A percentile compares a stretch with the other conserved stretches of the same genome.
Evolutionary conservation across 75 land plant species (phyloP).

Genomic region (Picea glauca): DNA sequence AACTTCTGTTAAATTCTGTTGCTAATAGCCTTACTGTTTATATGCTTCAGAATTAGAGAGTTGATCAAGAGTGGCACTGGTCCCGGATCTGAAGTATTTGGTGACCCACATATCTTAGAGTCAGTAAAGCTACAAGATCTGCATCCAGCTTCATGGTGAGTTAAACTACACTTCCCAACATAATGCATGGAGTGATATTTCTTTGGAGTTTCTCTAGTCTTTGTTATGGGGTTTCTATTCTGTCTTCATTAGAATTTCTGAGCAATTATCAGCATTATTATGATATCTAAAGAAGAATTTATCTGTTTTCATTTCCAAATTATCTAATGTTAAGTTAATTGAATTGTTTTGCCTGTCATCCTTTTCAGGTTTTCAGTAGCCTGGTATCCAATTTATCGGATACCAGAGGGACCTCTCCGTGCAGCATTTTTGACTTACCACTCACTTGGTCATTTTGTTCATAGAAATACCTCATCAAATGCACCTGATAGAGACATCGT

Average conservation of each 20-base stretch:
- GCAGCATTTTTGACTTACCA: slow-evolving; percentile 86
- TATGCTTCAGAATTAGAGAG: slow-evolving; percentile 42
- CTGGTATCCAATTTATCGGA: slow-evolving; percentile 90
- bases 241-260: not conserved
- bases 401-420: slow-evolving; percentile 68
- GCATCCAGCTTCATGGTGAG: slow-evolving; percentile 73
- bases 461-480: slow-evolving; percentile 9
- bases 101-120: slow-evolving; percentile 31
- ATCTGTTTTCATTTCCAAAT: not conserved
- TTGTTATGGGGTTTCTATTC: not conserved
- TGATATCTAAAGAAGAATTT: not conserved
- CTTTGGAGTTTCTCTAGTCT: no score
- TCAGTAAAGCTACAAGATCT: slow-evolving; percentile 34
- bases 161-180: not conserved
- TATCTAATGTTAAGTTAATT: not conserved
- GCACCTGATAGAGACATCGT: not conserved
- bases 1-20: not conserved
- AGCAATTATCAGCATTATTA: not conserved
- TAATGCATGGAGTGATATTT: no score
- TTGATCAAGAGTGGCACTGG: slow-evolving; percentile 22
- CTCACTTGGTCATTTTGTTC: slow-evolving; percentile 56
- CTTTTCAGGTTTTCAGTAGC: slow-evolving; percentile 78
- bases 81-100: slow-evolving; percentile 13
- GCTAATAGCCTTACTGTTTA: slow-evolving; percentile 6
- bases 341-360: not conserved